Percentiles rank a stretch among this genome's conserved stretches.
These are phyloP conservation scores for Aspergillus costaricaensis DNA, from an alignment of 2,329 filamentous ascomycete species.

Conservation along the genomic window DNA sequence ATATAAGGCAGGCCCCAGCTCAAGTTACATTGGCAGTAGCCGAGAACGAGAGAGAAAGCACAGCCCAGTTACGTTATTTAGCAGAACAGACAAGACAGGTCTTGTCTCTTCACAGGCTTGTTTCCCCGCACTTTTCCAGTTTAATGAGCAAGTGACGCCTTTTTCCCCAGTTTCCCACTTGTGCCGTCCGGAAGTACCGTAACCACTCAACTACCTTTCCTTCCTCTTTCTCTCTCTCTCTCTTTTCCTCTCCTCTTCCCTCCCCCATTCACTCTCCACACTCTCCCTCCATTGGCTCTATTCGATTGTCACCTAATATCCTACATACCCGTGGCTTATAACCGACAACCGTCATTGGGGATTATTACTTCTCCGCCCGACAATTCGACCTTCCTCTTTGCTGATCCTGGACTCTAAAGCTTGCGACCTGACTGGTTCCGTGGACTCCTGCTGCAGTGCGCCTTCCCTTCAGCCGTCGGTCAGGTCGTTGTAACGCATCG, in stretches of 20 bases:
- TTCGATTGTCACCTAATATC: slow-evolving; percentile 13
- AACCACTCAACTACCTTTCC: slow-evolving; percentile 1
- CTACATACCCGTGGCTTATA: slow-evolving; percentile 10
- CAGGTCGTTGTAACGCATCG: slow-evolving; percentile 13
- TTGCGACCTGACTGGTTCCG: slow-evolving; percentile 20
- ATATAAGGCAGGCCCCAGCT: slow-evolving; percentile 2
- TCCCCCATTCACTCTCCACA: slow-evolving; percentile 6
- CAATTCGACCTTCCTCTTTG: slow-evolving; percentile 14
- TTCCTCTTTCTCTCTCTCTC: slow-evolving; percentile 12
- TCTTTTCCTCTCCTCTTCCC: slow-evolving; percentile 12
- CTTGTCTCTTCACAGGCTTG: not conserved
- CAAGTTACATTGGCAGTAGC: not conserved
- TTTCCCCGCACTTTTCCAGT: slow-evolving; percentile 24
- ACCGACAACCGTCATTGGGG: slow-evolving; percentile 14
- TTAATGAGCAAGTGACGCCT: slow-evolving; percentile 5
- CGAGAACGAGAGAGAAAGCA: not conserved
- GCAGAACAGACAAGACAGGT: not conserved
- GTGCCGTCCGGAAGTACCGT: slow-evolving; percentile 1
- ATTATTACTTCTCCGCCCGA: slow-evolving; percentile 18
- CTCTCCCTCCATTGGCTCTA: slow-evolving; percentile 18
- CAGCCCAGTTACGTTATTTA: slow-evolving; percentile 6
- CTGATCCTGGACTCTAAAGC: slow-evolving; percentile 19
- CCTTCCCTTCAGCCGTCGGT: slow-evolving; percentile 21
- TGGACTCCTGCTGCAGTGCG: slow-evolving; percentile 18
- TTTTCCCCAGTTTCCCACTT: slow-evolving; percentile 25